Conservation (phyloP, 1,139 yeast species). For the Diutina ranongensis region DNA sequence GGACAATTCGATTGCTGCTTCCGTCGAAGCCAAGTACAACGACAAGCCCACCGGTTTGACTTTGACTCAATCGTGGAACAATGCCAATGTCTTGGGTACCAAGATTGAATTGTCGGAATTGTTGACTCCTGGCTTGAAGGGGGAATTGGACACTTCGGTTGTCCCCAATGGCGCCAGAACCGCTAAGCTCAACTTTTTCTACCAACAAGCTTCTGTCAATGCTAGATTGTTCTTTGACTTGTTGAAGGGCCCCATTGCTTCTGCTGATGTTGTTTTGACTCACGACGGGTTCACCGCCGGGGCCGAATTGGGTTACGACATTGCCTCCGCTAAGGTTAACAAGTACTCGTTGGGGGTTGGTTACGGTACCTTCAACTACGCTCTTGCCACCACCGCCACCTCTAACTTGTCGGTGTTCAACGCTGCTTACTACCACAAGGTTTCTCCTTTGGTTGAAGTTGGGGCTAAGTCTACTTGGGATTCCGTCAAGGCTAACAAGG, state of each 20-base stretch:
- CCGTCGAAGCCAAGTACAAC: slow-evolving; percentile 83
- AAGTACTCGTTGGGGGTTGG: slow-evolving; percentile 93
- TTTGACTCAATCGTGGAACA: slow-evolving; percentile 96
- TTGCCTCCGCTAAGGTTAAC: slow-evolving; percentile 83
- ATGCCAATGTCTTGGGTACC: slow-evolving; percentile 85
- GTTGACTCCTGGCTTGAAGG: slow-evolving; percentile 90
- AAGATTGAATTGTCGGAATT: slow-evolving; percentile 88
- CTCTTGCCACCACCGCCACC: slow-evolving; percentile 81
- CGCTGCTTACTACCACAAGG: slow-evolving; percentile 96
- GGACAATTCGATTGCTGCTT: slow-evolving; percentile 77
- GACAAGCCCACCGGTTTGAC: slow-evolving; percentile 93
- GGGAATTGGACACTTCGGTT: slow-evolving; percentile 81
- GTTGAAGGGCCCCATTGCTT: slow-evolving; percentile 89
- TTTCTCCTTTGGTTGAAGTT: slow-evolving; percentile 82
- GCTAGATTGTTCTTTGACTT: slow-evolving; percentile 94
- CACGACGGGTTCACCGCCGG: slow-evolving; percentile 97
- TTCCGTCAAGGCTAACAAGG: slow-evolving; percentile 59
- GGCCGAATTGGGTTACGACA: slow-evolving; percentile 95
- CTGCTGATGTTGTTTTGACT: slow-evolving; percentile 90
- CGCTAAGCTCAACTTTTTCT: slow-evolving; percentile 85
- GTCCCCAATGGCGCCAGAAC: slow-evolving; percentile 83
- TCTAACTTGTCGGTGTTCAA: slow-evolving; percentile 85
- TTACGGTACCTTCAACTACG: slow-evolving; percentile 79
- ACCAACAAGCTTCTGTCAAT: slow-evolving; percentile 86
- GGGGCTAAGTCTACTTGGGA: slow-evolving; percentile 98